These are phyloP conservation scores for Rhizopus sp. DNA, from an alignment of 371 early-diverging fungal species.

Conservation along the genomic window DNA sequence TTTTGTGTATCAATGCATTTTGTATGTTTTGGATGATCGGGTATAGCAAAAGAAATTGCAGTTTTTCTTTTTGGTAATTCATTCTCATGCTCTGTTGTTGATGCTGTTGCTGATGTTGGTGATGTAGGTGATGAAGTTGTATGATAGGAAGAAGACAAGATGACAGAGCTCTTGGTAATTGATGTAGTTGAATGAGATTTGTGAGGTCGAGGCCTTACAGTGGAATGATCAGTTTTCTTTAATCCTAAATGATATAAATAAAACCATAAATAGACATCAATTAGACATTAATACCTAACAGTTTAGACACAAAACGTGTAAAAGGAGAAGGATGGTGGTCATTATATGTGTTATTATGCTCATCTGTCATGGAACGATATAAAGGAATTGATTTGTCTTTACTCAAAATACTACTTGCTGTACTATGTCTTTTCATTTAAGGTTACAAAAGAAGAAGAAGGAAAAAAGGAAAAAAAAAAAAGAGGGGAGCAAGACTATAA, in stretches of 20 bases:
- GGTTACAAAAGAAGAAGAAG: background rate
- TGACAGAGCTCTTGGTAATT: constrained; percentile 33
- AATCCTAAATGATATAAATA: constrained; percentile 10
- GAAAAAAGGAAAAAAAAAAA: too few relatives aligned
- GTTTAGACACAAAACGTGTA: constrained; percentile 25
- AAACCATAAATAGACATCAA: background rate
- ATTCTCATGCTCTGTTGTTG: background rate
- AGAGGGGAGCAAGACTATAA: background rate
- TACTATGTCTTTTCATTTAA: constrained; percentile 9
- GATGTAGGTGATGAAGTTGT: too few relatives aligned
- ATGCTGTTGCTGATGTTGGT: too few relatives aligned
- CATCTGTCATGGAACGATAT: constrained; percentile 28
- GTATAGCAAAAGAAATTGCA: constrained; percentile 17
- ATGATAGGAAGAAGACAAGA: constrained; percentile 20
- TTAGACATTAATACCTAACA: constrained; percentile 23
- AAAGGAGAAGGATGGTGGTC: constrained; percentile 21
- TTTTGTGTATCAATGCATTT: background rate
- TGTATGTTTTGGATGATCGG: background rate
- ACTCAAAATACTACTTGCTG: background rate
- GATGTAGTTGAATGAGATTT: constrained; percentile 33
- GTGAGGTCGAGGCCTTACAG: constrained; percentile 20
- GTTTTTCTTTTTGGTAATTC: constrained; percentile 11
- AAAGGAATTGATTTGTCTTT: constrained; percentile 22
- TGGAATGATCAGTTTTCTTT: background rate
- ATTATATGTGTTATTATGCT: constrained; percentile 13